Evolutionary conservation across 2,329 filamentous ascomycete species (phyloP).

Genomic region (Metarhizium guizhouense): DNA sequence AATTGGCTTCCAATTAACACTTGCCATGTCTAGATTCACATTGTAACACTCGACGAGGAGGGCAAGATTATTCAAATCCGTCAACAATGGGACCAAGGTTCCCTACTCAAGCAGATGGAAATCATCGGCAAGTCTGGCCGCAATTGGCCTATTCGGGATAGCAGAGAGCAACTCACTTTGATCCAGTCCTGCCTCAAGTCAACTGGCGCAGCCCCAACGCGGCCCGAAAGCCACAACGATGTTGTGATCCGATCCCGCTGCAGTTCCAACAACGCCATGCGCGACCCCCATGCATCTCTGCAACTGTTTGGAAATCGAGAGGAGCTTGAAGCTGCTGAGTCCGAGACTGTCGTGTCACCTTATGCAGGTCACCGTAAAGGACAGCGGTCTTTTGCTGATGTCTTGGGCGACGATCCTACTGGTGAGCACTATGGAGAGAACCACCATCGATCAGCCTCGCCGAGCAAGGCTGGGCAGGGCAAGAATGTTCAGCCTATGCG

Average conservation of each 20-base stretch:
- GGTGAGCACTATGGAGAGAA: slow-evolving; percentile 33
- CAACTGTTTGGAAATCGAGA: slow-evolving; percentile 67
- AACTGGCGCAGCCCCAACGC: slow-evolving; percentile 26
- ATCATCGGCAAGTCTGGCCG: slow-evolving; percentile 83
- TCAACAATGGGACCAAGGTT: slow-evolving; percentile 90
- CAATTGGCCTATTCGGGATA: slow-evolving; percentile 92
- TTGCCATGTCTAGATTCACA: slow-evolving; percentile 55
- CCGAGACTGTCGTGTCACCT: slow-evolving; percentile 45
- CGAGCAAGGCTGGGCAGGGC: slow-evolving; percentile 41
- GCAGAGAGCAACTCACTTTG: slow-evolving; percentile 71
- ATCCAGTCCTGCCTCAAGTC: slow-evolving; percentile 54
- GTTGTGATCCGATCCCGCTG: slow-evolving; percentile 36
- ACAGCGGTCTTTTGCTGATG: slow-evolving; percentile 65
- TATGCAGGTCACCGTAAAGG: slow-evolving; percentile 49
- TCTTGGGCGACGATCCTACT: slow-evolving; percentile 48
- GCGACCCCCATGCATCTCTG: slow-evolving; percentile 62
- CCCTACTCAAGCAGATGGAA: slow-evolving; percentile 85
- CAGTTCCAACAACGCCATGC: slow-evolving; percentile 44
- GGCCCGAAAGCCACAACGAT: slow-evolving; percentile 26
- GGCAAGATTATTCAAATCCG: slow-evolving; percentile 81
- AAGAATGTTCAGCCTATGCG: slow-evolving; percentile 57
- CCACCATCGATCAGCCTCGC: slow-evolving; percentile 43
- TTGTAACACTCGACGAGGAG: slow-evolving; percentile 71
- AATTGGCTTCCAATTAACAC: neutral
- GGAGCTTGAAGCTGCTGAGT: slow-evolving; percentile 42